Evolutionary conservation across 2,329 filamentous ascomycete genomes (phyloP), one percentile per base, ranked within the genome.

Genomic region (Bipolaris victoriae): DNA sequence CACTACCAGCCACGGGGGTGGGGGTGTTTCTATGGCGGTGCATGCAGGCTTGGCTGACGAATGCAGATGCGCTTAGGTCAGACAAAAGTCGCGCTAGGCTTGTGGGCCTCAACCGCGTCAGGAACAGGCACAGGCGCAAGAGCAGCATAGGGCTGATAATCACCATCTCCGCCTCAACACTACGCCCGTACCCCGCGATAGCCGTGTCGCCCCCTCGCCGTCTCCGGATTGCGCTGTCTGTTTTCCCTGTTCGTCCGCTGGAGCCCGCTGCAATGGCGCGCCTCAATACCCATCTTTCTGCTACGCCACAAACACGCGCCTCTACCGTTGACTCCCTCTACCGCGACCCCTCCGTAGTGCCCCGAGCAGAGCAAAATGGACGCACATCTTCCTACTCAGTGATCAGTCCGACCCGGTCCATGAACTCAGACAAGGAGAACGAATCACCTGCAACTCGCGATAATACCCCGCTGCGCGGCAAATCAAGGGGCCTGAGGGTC

Each of bases 341-440:
- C 57, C 71, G 74, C 53, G 74, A 77, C 60, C 73, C 73, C 40
- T 75, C 75, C 1, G 69, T 69, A 10, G 62, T 59, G 39, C 66
- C 66, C n/a, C 65, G 55, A 6, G 43, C 45, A 29, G 52, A 47
- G 7, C 52, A 52, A 49, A 62, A 61, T 18, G 61, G 60, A 53
- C 71, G 67, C 37, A 61, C 61, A 13, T 70, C 70, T 0, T 62
- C 70, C 2, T 75, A 73, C 49, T 73, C 73, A 2, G 72, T 75
- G 6, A 51, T 72, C 39, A 75, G 73, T 51, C 72, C 72, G 0
- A 61, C 68, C 7, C 68, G 61, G 7, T 73, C 74, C 1, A 58
- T 60, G 26, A 72, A 61, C 9, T 79, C 78, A 9, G 80, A 82
- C 61, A 80, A 81, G 60, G 81, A 83, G 55, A 82, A 82, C 61